Percentiles rank a stretch among this genome's conserved stretches.
Conservation (phyloP, 2,329 filamentous ascomycete species). For the Fusarium sp. region DNA sequence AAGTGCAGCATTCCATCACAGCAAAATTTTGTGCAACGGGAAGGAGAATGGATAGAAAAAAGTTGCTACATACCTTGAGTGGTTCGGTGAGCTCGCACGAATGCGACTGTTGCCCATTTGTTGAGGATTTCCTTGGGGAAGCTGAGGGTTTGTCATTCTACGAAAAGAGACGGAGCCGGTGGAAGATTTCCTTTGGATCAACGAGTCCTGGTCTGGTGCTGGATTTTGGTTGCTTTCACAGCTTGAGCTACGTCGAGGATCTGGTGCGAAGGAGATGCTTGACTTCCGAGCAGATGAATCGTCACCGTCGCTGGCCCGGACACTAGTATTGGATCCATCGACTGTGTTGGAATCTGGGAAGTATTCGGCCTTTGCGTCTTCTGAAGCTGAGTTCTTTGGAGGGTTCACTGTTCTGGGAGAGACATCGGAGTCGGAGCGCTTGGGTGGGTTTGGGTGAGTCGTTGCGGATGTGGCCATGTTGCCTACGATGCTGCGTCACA, state of each 20-base stretch:
- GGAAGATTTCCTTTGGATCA: constrained; percentile 55
- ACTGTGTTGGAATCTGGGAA: constrained; percentile 40
- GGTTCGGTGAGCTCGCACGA: constrained; percentile 58
- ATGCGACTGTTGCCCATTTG: constrained; percentile 55
- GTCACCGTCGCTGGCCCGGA: constrained; percentile 42
- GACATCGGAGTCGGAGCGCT: constrained; percentile 54
- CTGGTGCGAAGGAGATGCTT: constrained; percentile 48
- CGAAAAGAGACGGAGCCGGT: constrained; percentile 59
- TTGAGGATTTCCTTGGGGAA: constrained; percentile 60
- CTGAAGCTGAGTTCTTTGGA: constrained; percentile 21
- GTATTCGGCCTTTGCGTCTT: constrained; percentile 33
- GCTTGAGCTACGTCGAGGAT: constrained; percentile 44
- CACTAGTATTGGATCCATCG: constrained; percentile 39
- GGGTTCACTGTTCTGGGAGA: constrained; percentile 52
- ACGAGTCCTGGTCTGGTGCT: constrained; percentile 15
- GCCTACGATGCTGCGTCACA: constrained; percentile 1
- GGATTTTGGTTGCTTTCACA: constrained; percentile 43
- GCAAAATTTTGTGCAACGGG: neutral
- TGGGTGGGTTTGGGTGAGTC: constrained; percentile 35
- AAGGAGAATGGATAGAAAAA: neutral
- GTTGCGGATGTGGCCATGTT: constrained; percentile 38
- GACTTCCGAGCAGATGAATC: constrained; percentile 47
- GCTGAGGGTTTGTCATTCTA: constrained; percentile 52
- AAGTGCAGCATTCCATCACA: neutral
- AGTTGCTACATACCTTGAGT: constrained; percentile 54